phyloP scores from a whole-genome alignment of 1,139 yeast species.

The Pichia sp. region DNA sequence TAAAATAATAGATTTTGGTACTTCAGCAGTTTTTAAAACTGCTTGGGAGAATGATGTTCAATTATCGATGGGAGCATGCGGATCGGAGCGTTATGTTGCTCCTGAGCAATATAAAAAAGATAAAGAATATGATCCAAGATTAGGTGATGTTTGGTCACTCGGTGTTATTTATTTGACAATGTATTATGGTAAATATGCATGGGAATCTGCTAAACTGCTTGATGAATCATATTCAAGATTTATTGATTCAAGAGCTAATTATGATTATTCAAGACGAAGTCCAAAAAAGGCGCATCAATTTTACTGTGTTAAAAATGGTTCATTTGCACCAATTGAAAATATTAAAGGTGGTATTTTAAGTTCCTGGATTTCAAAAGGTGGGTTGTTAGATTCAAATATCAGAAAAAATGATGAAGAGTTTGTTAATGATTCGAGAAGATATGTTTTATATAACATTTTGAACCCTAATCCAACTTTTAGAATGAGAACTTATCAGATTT shows the following conservation, averaged over 20 bases:
- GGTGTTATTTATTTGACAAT: conserved; percentile 54
- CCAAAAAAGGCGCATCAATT: conserved; percentile 24
- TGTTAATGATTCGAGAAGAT: conserved; percentile 39
- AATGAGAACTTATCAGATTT: conserved; percentile 31
- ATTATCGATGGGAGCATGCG: conserved; percentile 54
- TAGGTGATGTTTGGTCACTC: conserved; percentile 66
- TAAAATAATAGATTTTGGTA: conserved; percentile 70
- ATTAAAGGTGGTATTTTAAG: conserved; percentile 26
- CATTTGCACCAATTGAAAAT: conserved; percentile 29
- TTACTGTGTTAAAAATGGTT: conserved; percentile 27
- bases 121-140: conserved; percentile 49
- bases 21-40: conserved; percentile 66
- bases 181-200: conserved; percentile 45
- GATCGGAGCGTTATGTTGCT: conserved; percentile 71
- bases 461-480: conserved; percentile 50
- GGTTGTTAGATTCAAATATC: conserved; percentile 11
- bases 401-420: conserved; percentile 12
- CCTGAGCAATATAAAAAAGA: conserved; percentile 54
- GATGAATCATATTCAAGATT: conserved; percentile 32
- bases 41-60: conserved; percentile 59
- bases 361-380: conserved; percentile 16
- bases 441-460: conserved; percentile 50
- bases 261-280: conserved; percentile 25
- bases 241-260: conserved; percentile 30
- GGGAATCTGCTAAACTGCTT: conserved; percentile 41